Conservation (phyloP, 148 eudicot species). For the Vaccinium vitisidaea region DNA sequence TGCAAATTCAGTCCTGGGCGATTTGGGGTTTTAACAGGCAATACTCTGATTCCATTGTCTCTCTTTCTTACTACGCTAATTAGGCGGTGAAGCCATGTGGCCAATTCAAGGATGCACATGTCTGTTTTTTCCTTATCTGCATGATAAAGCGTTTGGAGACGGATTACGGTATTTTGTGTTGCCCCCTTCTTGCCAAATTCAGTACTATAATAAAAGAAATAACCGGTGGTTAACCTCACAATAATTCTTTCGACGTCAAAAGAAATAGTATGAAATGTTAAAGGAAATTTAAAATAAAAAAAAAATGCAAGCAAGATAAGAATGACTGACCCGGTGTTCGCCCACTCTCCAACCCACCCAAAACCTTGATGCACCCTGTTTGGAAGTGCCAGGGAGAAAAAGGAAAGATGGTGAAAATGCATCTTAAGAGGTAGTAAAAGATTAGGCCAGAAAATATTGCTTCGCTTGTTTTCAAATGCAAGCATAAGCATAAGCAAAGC, state of each 20-base stretch:
- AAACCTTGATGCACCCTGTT: constrained; percentile 95
- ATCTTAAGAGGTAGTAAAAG: not conserved
- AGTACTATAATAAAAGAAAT: constrained; percentile 29
- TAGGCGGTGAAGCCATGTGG: constrained; percentile 68
- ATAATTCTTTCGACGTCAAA: not conserved
- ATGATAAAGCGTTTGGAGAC: constrained; percentile 87
- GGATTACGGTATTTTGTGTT: constrained; percentile 36
- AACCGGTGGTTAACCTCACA: not conserved
- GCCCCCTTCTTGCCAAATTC: constrained; percentile 66
- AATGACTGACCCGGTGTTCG: constrained; percentile 71
- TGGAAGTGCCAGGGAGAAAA: not conserved
- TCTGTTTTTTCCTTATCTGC: constrained; percentile 71
- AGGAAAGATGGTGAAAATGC: constrained; percentile 1
- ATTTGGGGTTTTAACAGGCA: constrained; percentile 47
- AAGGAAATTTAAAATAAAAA: not conserved
- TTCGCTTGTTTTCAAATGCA: constrained; percentile 7
- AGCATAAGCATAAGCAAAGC: not conserved
- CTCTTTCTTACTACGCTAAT: constrained; percentile 54
- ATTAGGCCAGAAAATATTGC: not conserved
- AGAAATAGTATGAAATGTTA: not conserved
- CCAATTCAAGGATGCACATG: constrained; percentile 58
- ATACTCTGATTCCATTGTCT: constrained; percentile 45
- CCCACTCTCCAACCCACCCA: constrained; percentile 99
- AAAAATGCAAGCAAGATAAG: not conserved
- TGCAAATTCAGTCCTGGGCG: constrained; percentile 30